phyloP scores from a whole-genome alignment of 2,329 filamentous ascomycete species.

The Colletotrichum karsti region DNA sequence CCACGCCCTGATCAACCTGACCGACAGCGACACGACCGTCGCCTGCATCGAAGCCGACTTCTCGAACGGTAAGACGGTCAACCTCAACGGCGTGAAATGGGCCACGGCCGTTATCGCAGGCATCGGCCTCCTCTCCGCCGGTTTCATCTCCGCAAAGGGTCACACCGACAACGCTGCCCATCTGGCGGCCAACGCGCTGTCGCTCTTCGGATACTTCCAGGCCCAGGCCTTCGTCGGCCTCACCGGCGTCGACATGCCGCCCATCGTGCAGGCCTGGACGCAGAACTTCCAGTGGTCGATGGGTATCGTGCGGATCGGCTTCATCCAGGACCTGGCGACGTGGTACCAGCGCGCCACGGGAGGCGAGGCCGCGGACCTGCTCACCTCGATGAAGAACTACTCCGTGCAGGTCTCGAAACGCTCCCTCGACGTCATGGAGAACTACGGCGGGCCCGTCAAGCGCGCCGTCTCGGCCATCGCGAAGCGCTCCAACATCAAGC shows the following conservation, averaged over 20 bases:
- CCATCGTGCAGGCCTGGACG: constrained; percentile 91
- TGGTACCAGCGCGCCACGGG: constrained; percentile 97
- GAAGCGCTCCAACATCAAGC: constrained; percentile 64
- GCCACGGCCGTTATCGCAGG: constrained; percentile 87
- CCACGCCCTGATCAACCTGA: constrained; percentile 81
- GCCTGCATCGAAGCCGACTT: constrained; percentile 89
- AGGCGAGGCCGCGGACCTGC: constrained; percentile 80
- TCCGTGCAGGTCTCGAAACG: constrained; percentile 85
- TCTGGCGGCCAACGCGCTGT: constrained; percentile 90
- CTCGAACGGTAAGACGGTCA: constrained; percentile 92
- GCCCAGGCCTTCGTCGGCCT: constrained; percentile 92
- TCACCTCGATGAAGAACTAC: constrained; percentile 76
- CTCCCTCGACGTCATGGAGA: constrained; percentile 45
- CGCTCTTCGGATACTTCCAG: constrained; percentile 94
- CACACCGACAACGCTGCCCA: constrained; percentile 95
- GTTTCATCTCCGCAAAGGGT: constrained; percentile 87
- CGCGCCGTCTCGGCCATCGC: constrained; percentile 54
- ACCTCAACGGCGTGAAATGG: constrained; percentile 90
- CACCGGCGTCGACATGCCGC: constrained; percentile 81
- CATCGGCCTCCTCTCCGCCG: constrained; percentile 83
- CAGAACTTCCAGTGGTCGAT: constrained; percentile 99
- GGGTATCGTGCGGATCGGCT: constrained; percentile 88
- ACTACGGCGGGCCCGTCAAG: constrained; percentile 48
- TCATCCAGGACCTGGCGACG: constrained; percentile 87
- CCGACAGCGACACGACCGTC: constrained; percentile 67